Evolutionary conservation across 148 eudicot genomes (phyloP), one percentile per base, ranked within the genome.

Genomic region (Polygonum aviculare): DNA sequence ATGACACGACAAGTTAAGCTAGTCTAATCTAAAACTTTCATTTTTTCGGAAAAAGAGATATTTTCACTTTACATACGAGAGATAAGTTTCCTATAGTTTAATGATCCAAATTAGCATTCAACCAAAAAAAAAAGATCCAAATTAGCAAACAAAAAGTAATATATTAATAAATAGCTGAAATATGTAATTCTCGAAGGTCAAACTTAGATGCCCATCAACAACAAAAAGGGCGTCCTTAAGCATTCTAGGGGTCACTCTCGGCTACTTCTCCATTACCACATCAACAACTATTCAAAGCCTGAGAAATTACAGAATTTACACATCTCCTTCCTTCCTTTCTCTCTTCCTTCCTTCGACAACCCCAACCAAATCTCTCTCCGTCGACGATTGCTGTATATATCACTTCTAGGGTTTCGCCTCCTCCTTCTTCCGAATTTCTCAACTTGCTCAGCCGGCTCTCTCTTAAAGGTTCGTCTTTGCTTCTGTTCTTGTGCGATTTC

Each of bases 351-450:
- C 31, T 26, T 26, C 31, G 31, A 26, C 31, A 26, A 26, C 31
- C 47, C 7, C 8, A 36, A 15, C 44, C 41, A 36, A 15, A 36
- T 67, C 72, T 57, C 63, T 67, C 72, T 16, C 21, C 44, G 9
- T 36, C 72, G 19, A 36, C 69, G 38, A 60, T 31, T 60, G 11
- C 72, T 67, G 72, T 67, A 19, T 57, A 9, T 9, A 57, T 57
- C 63, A 22, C 63, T 57, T 57, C 31, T 57, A 67, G 72, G 72
- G 72, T 38, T 67, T 67, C 72, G 72, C 36, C 72, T 67, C 16
- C 72, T 67, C 10, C 72, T 67, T 18, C 40, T 63, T 63, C 14
- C 69, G 39, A 33, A 63, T 10, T 26, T 26, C 14, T 60, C 35
- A 26, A 60, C 16, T 63, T 33, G 39, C 18, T 63, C 69, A 12